Evolutionary conservation across 2,329 filamentous ascomycete genomes (phyloP).

Genomic region (Trichoderma sp.): DNA sequence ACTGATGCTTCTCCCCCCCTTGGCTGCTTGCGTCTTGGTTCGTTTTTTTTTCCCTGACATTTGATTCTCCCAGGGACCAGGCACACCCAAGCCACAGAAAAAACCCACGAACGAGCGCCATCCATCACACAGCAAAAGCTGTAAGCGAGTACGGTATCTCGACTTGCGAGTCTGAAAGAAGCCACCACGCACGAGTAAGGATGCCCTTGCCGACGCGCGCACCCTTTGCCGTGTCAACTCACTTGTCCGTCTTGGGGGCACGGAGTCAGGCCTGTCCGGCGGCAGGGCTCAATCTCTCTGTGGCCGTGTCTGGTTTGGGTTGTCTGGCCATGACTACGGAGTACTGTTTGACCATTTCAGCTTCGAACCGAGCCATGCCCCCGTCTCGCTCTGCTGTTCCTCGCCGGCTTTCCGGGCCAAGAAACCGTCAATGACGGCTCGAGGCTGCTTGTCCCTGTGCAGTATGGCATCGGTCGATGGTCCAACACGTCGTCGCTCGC

Average conservation of each 20-base stretch:
- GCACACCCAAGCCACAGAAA: not conserved
- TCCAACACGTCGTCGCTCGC: not conserved
- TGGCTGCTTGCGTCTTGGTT: not conserved
- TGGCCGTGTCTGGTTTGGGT: not conserved
- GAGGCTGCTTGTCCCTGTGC: not conserved
- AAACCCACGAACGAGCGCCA: not conserved
- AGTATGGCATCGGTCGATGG: not conserved
- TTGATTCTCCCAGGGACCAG: not conserved
- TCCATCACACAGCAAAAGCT: not conserved
- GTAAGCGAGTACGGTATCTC: too few relatives aligned
- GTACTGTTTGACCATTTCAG: not conserved
- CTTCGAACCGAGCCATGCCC: not conserved
- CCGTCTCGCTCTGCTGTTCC: not conserved
- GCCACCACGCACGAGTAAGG: too few relatives aligned
- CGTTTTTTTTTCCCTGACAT: constrained; percentile 4
- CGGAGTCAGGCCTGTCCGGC: not conserved
- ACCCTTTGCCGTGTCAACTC: not conserved
- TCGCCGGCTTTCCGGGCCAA: not conserved
- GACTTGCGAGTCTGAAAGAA: too few relatives aligned
- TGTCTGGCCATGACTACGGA: not conserved
- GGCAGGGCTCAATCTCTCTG: not conserved
- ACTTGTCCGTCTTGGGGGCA: not conserved
- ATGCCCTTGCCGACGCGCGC: not conserved
- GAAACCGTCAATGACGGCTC: not conserved
- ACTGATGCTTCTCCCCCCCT: not conserved